Evolutionary conservation across 352 stramenopile species (phyloP).

Genomic region (Plasmopara halstedii): DNA sequence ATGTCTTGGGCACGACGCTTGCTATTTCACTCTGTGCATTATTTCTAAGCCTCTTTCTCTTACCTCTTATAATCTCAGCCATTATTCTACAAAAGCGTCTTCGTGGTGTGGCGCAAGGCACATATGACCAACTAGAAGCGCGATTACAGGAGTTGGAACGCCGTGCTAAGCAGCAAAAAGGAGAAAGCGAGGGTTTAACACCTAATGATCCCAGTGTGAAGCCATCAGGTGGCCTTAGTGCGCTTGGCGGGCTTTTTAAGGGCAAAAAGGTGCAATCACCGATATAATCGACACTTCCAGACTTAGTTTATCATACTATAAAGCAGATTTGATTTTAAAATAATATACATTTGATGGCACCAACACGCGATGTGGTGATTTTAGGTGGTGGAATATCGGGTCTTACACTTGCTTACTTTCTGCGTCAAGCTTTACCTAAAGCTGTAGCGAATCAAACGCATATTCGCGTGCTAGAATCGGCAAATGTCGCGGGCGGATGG

Average conservation of each 20-base stretch:
- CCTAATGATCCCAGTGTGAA: slow-evolving; percentile 3
- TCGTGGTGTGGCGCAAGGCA: slow-evolving; percentile 65
- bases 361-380: slow-evolving; percentile 79
- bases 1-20: slow-evolving; percentile 71
- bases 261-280: slow-evolving; percentile 20
- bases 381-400: slow-evolving; percentile 78
- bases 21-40: slow-evolving; percentile 71
- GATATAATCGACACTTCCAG: slow-evolving; percentile 2
- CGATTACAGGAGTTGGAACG: slow-evolving; percentile 59
- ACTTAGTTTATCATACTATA: no score
- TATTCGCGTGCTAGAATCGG: slow-evolving; percentile 69
- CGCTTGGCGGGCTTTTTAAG: slow-evolving; percentile 21
- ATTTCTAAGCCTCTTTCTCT: slow-evolving; percentile 65
- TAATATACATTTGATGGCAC: no score
- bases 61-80: slow-evolving; percentile 63
- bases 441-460: slow-evolving; percentile 18
- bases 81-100: slow-evolving; percentile 76
- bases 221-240: slow-evolving; percentile 7
- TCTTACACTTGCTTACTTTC: slow-evolving; percentile 66
- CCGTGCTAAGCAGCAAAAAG: slow-evolving; percentile 39
- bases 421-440: slow-evolving; percentile 46
- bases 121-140: slow-evolving; percentile 70
- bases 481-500: slow-evolving; percentile 48
- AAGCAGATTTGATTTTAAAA: no score
- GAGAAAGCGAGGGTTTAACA: slow-evolving; percentile 12